Percentiles rank a stretch among this genome's conserved stretches.
phyloP scores from a whole-genome alignment of 768 basidiomycete species.

The Agrocybe pediades region DNA sequence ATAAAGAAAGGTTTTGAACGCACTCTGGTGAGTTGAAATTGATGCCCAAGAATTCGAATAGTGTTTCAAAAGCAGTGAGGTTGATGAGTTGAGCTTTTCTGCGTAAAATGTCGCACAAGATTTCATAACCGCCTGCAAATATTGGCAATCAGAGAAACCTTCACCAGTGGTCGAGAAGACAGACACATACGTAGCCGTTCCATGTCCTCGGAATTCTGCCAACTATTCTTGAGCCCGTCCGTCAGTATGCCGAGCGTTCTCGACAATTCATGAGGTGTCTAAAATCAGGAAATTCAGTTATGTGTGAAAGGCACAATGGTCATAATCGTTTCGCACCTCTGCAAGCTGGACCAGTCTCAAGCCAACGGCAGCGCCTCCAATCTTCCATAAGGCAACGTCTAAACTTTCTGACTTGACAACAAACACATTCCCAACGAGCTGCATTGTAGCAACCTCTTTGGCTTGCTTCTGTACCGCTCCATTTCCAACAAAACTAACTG shows the following conservation, averaged over 20 bases:
- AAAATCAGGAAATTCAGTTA: neutral
- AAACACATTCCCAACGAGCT: constrained; percentile 53
- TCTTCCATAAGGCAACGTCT: constrained; percentile 77
- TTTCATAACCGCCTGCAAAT: constrained; percentile 80
- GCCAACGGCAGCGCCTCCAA: constrained; percentile 79
- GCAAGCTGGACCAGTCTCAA: constrained; percentile 78
- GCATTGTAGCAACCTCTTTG: neutral
- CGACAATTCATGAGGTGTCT: constrained; percentile 81
- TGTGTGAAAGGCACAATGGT: neutral
- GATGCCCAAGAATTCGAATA: constrained; percentile 87
- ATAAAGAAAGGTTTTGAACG: constrained; percentile 24
- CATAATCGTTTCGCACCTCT: constrained; percentile 46
- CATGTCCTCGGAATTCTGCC: constrained; percentile 96
- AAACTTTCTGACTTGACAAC: constrained; percentile 62
- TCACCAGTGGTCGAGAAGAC: neutral
- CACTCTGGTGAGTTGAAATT: constrained; percentile 83
- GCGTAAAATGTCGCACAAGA: constrained; percentile 73
- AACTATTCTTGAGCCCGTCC: constrained; percentile 80
- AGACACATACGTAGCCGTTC: constrained; percentile 72
- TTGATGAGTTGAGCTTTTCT: constrained; percentile 76
- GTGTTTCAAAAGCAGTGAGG: constrained; percentile 74
- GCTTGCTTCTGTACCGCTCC: neutral
- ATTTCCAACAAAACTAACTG: neutral
- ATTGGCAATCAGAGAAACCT: neutral
- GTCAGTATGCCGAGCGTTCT: constrained; percentile 70